A percentile compares a stretch with the other conserved stretches of the same genome.
Evolutionary conservation across 495 filamentous ascomycete species (phyloP).

Genomic region (Margaritispora aquatica): DNA sequence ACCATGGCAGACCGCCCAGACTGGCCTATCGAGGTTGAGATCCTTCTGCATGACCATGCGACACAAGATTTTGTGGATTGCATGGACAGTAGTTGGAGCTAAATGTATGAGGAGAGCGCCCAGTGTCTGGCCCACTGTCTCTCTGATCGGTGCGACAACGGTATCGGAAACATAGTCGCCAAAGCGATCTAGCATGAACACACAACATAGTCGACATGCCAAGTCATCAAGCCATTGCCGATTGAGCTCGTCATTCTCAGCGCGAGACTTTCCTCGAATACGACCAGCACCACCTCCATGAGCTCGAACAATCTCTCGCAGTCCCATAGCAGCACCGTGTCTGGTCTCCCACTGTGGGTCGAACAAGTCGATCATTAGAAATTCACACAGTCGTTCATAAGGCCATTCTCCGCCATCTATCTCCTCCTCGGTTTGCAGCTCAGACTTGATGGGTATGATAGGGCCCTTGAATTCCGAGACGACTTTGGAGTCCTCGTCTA

Average conservation of each 20-base stretch:
- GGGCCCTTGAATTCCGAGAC: constrained; percentile 94
- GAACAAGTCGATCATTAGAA: constrained; percentile 87
- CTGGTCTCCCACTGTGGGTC: constrained; percentile 93
- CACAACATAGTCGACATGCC: constrained; percentile 84
- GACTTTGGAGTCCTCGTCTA: constrained; percentile 84
- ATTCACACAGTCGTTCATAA: constrained; percentile 87
- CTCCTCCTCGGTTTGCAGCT: constrained; percentile 60
- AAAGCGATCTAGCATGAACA: constrained; percentile 95
- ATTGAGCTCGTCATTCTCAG: constrained; percentile 74
- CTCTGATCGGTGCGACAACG: constrained; percentile 90
- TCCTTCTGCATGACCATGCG: constrained; percentile 89
- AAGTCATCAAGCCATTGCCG: constrained; percentile 86
- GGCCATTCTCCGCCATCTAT: constrained; percentile 88
- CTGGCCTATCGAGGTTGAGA: constrained; percentile 56
- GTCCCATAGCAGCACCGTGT: constrained; percentile 94
- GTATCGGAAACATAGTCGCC: constrained; percentile 97
- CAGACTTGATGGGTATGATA: constrained; percentile 52
- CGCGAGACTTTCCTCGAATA: constrained; percentile 56
- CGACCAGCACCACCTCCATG: constrained; percentile 92
- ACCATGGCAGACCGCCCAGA: constrained; percentile 95
- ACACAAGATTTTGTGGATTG: constrained; percentile 73
- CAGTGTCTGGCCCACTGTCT: constrained; percentile 93
- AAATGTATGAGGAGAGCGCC: constrained; percentile 83
- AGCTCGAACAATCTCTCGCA: constrained; percentile 86
- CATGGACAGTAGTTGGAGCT: constrained; percentile 64